phyloP scores from a whole-genome alignment of 768 basidiomycete species.

The Boletus subparvulus region DNA sequence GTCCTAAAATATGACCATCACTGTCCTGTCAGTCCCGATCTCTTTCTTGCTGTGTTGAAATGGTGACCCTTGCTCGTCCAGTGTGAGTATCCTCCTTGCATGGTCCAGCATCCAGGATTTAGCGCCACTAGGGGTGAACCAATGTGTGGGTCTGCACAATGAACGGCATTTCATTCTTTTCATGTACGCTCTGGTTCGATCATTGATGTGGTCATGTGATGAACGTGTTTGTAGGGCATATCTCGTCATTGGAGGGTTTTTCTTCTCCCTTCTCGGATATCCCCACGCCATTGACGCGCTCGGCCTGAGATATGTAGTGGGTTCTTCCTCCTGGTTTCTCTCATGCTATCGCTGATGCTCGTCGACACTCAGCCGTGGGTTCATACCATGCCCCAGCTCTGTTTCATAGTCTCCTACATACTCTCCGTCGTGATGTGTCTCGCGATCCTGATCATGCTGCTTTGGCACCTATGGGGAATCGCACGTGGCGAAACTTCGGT shows the following conservation, averaged over 20 bases:
- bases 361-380: slow-evolving; percentile 46
- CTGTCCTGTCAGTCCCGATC: slow-evolving; percentile 67
- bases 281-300: slow-evolving; percentile 55
- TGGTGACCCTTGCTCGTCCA: slow-evolving; percentile 15
- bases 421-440: slow-evolving; percentile 73
- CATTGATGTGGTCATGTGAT: not conserved
- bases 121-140: slow-evolving; percentile 76
- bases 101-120: not conserved
- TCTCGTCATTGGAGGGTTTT: slow-evolving; percentile 69
- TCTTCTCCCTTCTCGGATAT: slow-evolving; percentile 64
- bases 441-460: slow-evolving; percentile 68
- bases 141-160: slow-evolving; percentile 95
- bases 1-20: slow-evolving; percentile 91
- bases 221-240: slow-evolving; percentile 56
- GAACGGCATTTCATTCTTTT: slow-evolving; percentile 96
- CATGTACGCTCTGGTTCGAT: slow-evolving; percentile 54
- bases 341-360: not conserved
- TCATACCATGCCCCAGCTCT: slow-evolving; percentile 61
- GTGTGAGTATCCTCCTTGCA: slow-evolving; percentile 36
- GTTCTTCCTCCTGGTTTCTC: slow-evolving; percentile 3
- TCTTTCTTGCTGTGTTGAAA: not conserved
- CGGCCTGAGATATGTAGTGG: slow-evolving; percentile 49
- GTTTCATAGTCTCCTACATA: slow-evolving; percentile 75
- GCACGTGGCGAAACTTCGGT: slow-evolving; percentile 82
- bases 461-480: slow-evolving; percentile 73